Conservation (phyloP, 2,329 filamentous ascomycete genomes). For the Fonsecaea pugnacius region DNA sequence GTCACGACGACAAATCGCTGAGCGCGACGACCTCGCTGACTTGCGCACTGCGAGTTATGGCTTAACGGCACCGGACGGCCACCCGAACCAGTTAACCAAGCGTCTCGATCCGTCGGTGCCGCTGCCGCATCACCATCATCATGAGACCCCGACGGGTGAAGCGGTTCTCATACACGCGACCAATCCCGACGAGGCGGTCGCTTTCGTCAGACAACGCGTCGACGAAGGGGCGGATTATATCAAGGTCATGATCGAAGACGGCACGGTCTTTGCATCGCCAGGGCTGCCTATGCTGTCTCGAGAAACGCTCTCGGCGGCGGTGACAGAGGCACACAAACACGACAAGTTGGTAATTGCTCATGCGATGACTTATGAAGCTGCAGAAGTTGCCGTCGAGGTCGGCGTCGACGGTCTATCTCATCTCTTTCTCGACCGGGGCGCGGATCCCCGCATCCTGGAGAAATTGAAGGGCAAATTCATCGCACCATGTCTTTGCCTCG, state of each 20-base stretch:
- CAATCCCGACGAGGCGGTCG: neutral
- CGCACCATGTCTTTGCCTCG: neutral
- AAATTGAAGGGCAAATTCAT: neutral
- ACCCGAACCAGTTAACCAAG: constrained; percentile 1
- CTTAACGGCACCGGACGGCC: neutral
- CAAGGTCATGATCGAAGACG: constrained; percentile 10
- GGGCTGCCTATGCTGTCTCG: neutral
- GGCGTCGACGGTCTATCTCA: constrained; percentile 2
- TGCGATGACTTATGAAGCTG: neutral
- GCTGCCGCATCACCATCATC: neutral
- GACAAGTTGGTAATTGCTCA: constrained; percentile 6
- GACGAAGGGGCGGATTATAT: constrained; percentile 7
- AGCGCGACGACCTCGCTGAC: constrained; percentile 4
- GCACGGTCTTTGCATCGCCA: neutral
- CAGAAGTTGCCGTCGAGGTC: neutral
- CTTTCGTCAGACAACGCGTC: constrained; percentile 2
- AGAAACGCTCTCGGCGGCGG: neutral
- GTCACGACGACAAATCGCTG: neutral
- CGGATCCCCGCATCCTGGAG: neutral
- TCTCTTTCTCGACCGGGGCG: neutral
- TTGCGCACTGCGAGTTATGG: constrained; percentile 7
- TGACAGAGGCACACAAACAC: neutral
- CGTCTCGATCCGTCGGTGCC: neutral
- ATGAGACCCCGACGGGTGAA: neutral
- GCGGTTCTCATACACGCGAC: neutral